These are phyloP conservation scores for Colletotrichum sp. DNA, from an alignment of 2,329 filamentous ascomycete species.

Conservation along the genomic window DNA sequence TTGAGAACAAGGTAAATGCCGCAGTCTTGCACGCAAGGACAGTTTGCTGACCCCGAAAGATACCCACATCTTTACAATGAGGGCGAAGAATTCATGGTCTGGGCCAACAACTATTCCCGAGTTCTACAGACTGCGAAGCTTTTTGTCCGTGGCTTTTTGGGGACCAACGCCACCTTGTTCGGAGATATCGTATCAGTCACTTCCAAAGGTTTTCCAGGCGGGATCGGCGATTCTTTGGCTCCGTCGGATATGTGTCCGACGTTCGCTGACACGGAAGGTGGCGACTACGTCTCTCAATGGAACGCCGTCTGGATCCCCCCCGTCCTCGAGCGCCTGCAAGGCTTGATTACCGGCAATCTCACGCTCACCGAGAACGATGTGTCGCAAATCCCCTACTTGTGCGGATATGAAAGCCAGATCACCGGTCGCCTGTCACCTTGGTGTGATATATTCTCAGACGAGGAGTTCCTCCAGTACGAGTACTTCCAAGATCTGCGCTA, in stretches of 20 bases:
- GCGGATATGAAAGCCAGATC: constrained; percentile 74
- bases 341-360: constrained; percentile 57
- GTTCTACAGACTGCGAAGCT: constrained; percentile 67
- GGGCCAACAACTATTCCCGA: constrained; percentile 70
- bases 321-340: constrained; percentile 58
- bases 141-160: constrained; percentile 67
- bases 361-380: constrained; percentile 59
- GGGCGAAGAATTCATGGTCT: constrained; percentile 60
- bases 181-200: constrained; percentile 66
- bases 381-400: constrained; percentile 69
- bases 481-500: constrained; percentile 73
- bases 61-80: constrained; percentile 56
- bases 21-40: neutral
- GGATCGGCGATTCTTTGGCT: constrained; percentile 66
- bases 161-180: constrained; percentile 55
- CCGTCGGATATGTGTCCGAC: constrained; percentile 68
- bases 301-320: constrained; percentile 56
- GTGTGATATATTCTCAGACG: constrained; percentile 65
- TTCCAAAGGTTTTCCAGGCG: constrained; percentile 51
- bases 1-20: constrained; percentile 45
- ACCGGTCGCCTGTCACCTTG: constrained; percentile 65
- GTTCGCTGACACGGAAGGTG: constrained; percentile 59
- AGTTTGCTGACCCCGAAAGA: constrained; percentile 23
- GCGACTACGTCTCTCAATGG: constrained; percentile 52
- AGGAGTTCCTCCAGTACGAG: constrained; percentile 68